Percentiles rank a stretch among this genome's conserved stretches.
Conservation (phyloP, 805 yeast species). For the Nakazawaea wyomingensis region DNA sequence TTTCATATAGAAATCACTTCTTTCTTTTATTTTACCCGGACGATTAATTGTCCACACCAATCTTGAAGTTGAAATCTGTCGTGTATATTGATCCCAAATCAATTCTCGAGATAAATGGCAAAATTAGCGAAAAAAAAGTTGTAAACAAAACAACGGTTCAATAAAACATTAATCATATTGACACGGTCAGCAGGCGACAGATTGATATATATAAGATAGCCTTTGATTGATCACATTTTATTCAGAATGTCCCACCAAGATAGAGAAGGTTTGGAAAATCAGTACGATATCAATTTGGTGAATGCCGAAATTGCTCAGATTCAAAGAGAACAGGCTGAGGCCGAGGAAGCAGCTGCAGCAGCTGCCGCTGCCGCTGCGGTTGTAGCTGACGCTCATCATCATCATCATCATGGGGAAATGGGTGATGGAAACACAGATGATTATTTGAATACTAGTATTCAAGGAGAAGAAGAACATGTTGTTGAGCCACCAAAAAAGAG, state of each 20-base stretch:
- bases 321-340: conserved; percentile 2
- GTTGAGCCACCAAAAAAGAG: conserved; percentile 2
- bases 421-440: conserved; percentile 16
- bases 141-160: conserved; percentile 5
- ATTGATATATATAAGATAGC: no score
- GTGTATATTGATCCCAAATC: not conserved
- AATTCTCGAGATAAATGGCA: not conserved
- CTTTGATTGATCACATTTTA: not conserved
- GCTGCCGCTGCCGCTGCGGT: conserved; percentile 6
- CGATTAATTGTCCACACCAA: not conserved
- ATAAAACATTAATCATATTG: conserved; percentile 10
- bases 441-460: conserved; percentile 15
- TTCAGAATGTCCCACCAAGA: conserved; percentile 8
- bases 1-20: no score
- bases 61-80: not conserved
- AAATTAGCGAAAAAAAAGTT: not conserved
- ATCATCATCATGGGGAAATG: conserved; percentile 13
- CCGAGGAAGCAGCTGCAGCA: not conserved
- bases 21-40: conserved; percentile 1
- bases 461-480: conserved; percentile 8
- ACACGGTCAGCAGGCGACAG: conserved; percentile 6
- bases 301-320: conserved; percentile 7
- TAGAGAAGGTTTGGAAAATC: conserved; percentile 4
- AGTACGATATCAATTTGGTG: conserved; percentile 12
- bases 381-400: conserved; percentile 3